Evolutionary conservation across 805 yeast species (phyloP).

Genomic region (Starmerella kuoi): DNA sequence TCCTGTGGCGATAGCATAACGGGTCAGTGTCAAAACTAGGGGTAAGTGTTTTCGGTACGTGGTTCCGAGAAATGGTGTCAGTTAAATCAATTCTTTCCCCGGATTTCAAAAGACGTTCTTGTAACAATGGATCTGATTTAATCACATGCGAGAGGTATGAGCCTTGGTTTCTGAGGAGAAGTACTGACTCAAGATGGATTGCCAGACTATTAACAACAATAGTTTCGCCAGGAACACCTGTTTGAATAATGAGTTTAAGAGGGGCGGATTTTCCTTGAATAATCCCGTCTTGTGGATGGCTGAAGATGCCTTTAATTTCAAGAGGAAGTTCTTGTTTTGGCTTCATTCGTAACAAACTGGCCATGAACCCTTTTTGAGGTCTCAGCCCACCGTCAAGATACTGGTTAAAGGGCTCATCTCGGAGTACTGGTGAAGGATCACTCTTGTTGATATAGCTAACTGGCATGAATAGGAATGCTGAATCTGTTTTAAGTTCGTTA

Average conservation of each 20-base stretch:
- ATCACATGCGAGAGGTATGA: not conserved
- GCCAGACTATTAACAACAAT: constrained; percentile 4
- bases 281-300: constrained; percentile 4
- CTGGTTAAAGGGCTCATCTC: constrained; percentile 1
- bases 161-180: constrained; percentile 1
- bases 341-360: not conserved
- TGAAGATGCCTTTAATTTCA: constrained; percentile 4
- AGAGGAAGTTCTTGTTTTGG: constrained; percentile 4
- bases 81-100: constrained; percentile 7
- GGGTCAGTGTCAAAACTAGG: constrained; percentile 9
- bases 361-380: not conserved
- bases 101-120: constrained; percentile 4
- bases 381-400: constrained; percentile 2
- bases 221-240: constrained; percentile 3
- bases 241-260: constrained; percentile 1
- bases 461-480: constrained; percentile 11
- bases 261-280: constrained; percentile 4
- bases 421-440: not conserved
- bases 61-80: not conserved
- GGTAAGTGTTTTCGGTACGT: not conserved
- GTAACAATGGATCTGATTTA: constrained; percentile 3
- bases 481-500: constrained; percentile 5
- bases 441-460: not conserved
- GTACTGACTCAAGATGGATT: constrained; percentile 5
- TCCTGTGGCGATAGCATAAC: constrained; percentile 2